phyloP scores from a whole-genome alignment of 2,329 filamentous ascomycete species.

The Aureobasidium pullulans region DNA sequence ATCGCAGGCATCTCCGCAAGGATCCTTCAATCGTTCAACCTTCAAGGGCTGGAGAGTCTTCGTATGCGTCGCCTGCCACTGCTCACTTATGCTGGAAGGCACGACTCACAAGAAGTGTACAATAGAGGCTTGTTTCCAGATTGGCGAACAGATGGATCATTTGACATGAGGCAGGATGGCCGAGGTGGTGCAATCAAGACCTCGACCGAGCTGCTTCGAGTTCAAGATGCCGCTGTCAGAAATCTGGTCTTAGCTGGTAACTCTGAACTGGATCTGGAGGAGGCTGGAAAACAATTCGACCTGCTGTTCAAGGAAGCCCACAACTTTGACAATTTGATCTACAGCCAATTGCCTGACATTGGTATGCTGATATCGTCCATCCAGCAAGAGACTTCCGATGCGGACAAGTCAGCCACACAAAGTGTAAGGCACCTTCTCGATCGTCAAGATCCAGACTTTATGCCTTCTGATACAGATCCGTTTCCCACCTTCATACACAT shows the following conservation, averaged over 20 bases:
- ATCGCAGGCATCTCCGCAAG: conserved; percentile 24
- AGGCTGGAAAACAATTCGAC: neutral
- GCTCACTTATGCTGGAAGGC: conserved; percentile 15
- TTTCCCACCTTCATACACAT: conserved; percentile 1
- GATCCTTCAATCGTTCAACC: conserved; percentile 18
- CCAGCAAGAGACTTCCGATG: neutral
- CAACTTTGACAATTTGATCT: conserved; percentile 20
- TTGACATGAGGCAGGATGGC: conserved; percentile 20
- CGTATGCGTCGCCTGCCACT: conserved; percentile 35
- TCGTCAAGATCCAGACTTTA: neutral
- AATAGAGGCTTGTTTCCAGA: conserved; percentile 20
- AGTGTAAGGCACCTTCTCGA: neutral
- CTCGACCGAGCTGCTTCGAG: neutral
- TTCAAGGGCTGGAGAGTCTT: conserved; percentile 33
- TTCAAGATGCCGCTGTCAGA: conserved; percentile 18
- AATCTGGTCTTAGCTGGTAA: neutral
- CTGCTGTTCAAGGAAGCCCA: conserved; percentile 12
- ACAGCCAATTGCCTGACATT: neutral
- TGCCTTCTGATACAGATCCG: neutral
- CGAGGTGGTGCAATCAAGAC: conserved; percentile 17
- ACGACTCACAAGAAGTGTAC: conserved; percentile 18
- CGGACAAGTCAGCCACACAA: neutral
- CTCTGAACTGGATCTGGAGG: neutral
- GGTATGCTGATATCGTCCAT: neutral
- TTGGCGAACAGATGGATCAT: conserved; percentile 18